Base-by-base conservation (phyloP, 1,284 basidiomycete species). In the Sporisorium scitamineum region DNA sequence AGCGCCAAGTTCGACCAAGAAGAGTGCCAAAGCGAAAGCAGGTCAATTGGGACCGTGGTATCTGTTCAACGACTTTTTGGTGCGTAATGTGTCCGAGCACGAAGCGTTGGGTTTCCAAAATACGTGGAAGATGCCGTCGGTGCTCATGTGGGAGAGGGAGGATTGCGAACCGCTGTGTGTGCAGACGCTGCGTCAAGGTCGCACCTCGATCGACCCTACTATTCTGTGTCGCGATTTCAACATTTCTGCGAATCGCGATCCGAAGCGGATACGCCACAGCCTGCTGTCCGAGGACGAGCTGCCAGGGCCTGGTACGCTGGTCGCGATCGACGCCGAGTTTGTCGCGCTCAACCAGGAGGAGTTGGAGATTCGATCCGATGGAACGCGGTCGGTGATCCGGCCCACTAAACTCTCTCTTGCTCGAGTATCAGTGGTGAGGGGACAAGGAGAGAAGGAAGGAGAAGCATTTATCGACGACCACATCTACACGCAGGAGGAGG, bases 311-410 rank as follows among this genome's bases (percentile, higher is more conserved):
- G 96, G 95, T 3, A 95, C 92, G 4, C 87, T 97, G 48, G 91
- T 99, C 22, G 91, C 95, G 2, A 98, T 99, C 73, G 97, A 99
- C 83, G 94, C 97, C 2, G 97, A 99, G 85, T 99, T 99, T 84
- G 95, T 99, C 8, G 92, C 92, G 18, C 92, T 99, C 88, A 94
- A 98, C 85, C 80, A 94, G 91, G 96, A 98, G 87, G 96, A 99
- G 85, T 92, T 92, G 26, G 96, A 99, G 85, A 93, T 93, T 82
- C 90, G 93, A 11, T 97, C 95, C 0, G 94, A 98, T 80, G 95
- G 96, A 3, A 94, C 94, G 4, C 94, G 94, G 85, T 94, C 93
- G 77, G 91, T 98, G 27, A 88, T 99, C 26, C 90, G 94, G 16
- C 97, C 97, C 0, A 93, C 94, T 10, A 90, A 94, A 61, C 90